Evolutionary conservation across 1,139 yeast species (phyloP).

Genomic region (Fermentozyma sake): DNA sequence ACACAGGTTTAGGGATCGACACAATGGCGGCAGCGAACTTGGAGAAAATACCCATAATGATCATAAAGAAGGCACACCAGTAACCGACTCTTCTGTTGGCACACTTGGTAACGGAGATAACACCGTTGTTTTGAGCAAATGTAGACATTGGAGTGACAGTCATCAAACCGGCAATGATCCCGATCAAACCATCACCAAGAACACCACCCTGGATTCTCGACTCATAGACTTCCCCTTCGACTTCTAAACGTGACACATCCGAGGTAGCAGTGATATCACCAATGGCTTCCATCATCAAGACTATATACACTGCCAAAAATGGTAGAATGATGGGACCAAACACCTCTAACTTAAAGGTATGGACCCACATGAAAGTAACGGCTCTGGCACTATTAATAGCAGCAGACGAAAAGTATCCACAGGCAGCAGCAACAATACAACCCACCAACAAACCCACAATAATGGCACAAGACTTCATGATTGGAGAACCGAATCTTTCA

Average conservation of each 20-base stretch:
- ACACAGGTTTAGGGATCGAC: slow-evolving; percentile 76
- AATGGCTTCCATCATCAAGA: slow-evolving; percentile 83
- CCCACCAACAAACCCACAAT: slow-evolving; percentile 80
- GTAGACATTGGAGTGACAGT: slow-evolving; percentile 82
- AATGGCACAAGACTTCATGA: slow-evolving; percentile 90
- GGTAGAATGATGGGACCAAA: slow-evolving; percentile 86
- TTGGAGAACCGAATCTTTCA: slow-evolving; percentile 91
- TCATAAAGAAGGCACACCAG: slow-evolving; percentile 80
- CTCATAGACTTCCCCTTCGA: slow-evolving; percentile 76
- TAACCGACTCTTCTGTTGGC: slow-evolving; percentile 84
- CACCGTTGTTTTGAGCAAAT: slow-evolving; percentile 93
- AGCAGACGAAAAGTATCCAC: slow-evolving; percentile 66
- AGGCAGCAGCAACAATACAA: slow-evolving; percentile 87
- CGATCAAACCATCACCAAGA: slow-evolving; percentile 73
- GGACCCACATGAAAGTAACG: slow-evolving; percentile 82
- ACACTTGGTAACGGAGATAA: slow-evolving; percentile 83
- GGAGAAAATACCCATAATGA: slow-evolving; percentile 82
- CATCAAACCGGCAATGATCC: slow-evolving; percentile 67
- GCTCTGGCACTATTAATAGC: slow-evolving; percentile 69
- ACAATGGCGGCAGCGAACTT: slow-evolving; percentile 88
- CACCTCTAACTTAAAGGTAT: slow-evolving; percentile 67
- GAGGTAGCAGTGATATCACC: slow-evolving; percentile 93
- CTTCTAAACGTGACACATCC: slow-evolving; percentile 80
- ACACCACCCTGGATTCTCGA: slow-evolving; percentile 90
- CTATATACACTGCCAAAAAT: slow-evolving; percentile 73